These are phyloP conservation scores for Capniomyces stellatus DNA, from an alignment of 371 early-diverging fungal genomes.

Conservation along the genomic window DNA sequence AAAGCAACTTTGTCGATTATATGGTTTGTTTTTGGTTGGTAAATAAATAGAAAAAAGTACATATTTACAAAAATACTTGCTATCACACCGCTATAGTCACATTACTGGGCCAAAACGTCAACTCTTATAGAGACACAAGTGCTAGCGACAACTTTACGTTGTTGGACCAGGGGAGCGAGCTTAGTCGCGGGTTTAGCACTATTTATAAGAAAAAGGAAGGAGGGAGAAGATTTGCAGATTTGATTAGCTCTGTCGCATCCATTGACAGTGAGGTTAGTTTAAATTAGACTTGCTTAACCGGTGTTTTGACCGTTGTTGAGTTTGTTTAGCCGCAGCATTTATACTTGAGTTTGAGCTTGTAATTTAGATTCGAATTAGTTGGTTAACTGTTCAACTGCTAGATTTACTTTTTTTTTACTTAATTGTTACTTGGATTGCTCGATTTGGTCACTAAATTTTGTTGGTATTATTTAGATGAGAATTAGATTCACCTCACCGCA, in stretches of 20 bases:
- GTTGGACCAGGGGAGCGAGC: conserved; percentile 12
- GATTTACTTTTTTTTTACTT: background rate
- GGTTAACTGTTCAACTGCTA: background rate
- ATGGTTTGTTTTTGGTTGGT: too few species aligned
- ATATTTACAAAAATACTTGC: too few species aligned
- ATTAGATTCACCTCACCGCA: conserved; percentile 65
- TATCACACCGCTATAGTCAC: too few species aligned
- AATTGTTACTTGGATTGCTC: background rate
- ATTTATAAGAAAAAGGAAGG: conserved; percentile 59
- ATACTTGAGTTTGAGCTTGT: too few species aligned
- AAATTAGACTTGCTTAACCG: conserved; percentile 6
- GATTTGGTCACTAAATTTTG: too few species aligned
- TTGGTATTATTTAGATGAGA: conserved; percentile 42
- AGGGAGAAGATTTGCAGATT: conserved; percentile 53
- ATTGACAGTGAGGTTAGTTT: conserved; percentile 34
- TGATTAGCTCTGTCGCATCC: conserved; percentile 45
- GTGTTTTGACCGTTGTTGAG: too few species aligned
- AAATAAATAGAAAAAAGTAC: background rate
- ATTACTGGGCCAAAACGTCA: conserved; percentile 66
- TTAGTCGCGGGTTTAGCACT: conserved; percentile 50
- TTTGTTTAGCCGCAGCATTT: too few species aligned
- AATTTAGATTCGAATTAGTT: too few species aligned
- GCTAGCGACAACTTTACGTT: conserved; percentile 29
- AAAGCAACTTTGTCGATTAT: too few species aligned
- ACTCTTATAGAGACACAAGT: conserved; percentile 54